phyloP scores from a whole-genome alignment of 139 green algal species.

The Volvox reticuliferus region DNA sequence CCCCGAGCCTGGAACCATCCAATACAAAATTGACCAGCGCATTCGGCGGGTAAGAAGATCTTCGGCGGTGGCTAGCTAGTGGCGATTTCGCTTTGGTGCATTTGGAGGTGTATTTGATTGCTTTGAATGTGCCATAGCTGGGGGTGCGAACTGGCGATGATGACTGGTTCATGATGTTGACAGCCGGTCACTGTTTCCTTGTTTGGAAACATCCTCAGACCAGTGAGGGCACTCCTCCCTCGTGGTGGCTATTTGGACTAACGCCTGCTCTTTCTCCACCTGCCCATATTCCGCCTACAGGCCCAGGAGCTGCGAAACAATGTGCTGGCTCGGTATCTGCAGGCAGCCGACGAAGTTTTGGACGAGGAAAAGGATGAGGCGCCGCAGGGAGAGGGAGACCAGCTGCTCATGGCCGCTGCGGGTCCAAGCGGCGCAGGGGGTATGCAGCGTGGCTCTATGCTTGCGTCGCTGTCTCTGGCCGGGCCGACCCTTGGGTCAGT shows the following conservation, averaged over 20 bases:
- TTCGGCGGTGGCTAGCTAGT: neutral
- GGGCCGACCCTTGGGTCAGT: constrained; percentile 13
- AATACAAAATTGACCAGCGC: constrained; percentile 72
- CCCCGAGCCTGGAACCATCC: constrained; percentile 70
- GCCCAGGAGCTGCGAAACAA: constrained; percentile 66
- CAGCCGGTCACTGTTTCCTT: neutral
- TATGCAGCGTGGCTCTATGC: neutral
- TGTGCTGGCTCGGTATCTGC: constrained; percentile 63
- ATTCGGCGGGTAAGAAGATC: constrained; percentile 54
- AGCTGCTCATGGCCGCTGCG: constrained; percentile 28
- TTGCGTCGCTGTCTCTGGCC: constrained; percentile 4
- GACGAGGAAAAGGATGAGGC: constrained; percentile 24
- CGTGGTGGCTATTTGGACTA: neutral
- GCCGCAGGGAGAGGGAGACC: constrained; percentile 33
- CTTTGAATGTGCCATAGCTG: neutral
- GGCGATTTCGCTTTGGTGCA: neutral
- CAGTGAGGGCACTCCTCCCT: neutral
- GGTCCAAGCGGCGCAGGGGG: neutral
- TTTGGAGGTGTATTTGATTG: neutral
- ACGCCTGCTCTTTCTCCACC: neutral
- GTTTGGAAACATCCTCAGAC: neutral
- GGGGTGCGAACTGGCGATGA: neutral
- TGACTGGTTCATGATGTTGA: neutral
- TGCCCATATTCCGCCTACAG: neutral
- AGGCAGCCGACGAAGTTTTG: constrained; percentile 47